These are phyloP conservation scores for Globisporangium spiculum DNA, from an alignment of 352 stramenopile genomes.

Conservation along the genomic window DNA sequence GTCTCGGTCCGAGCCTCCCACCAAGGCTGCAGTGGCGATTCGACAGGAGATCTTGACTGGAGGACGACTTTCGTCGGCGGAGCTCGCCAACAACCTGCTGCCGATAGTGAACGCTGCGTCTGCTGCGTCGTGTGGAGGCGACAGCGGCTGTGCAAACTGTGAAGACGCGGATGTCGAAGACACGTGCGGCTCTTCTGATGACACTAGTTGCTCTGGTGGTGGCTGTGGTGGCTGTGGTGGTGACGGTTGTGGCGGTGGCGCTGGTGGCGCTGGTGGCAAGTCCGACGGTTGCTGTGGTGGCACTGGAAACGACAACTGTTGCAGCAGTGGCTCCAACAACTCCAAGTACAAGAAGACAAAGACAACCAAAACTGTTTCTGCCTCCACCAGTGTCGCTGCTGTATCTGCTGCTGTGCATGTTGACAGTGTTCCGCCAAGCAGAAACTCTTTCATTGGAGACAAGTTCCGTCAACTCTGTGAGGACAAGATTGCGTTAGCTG, in stretches of 20 bases:
- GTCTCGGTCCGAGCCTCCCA: constrained; percentile 53
- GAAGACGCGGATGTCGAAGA: constrained; percentile 18
- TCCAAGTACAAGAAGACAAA: constrained; percentile 35
- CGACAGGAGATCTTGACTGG: constrained; percentile 46
- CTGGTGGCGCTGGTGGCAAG: constrained; percentile 4
- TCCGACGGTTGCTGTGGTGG: constrained; percentile 19
- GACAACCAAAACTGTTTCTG: constrained; percentile 10
- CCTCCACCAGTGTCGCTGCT: background rate
- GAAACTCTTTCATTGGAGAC: background rate
- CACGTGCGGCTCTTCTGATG: constrained; percentile 35
- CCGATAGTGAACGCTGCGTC: constrained; percentile 25
- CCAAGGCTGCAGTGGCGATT: constrained; percentile 42
- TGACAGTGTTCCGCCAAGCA: background rate
- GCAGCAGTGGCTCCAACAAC: constrained; percentile 3
- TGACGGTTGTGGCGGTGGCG: constrained; percentile 18
- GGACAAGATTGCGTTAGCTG: constrained; percentile 52
- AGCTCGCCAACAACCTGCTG: constrained; percentile 25
- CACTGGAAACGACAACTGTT: constrained; percentile 6
- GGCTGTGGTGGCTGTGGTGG: constrained; percentile 7
- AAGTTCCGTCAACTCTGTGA: constrained; percentile 37
- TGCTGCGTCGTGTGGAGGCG: constrained; percentile 28
- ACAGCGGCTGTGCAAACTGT: constrained; percentile 19
- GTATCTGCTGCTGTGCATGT: background rate
- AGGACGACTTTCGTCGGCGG: constrained; percentile 28
- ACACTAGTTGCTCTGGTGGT: constrained; percentile 18